Evolutionary conservation across 148 eudicot species (phyloP).

Genomic region (Drosera capensis): DNA sequence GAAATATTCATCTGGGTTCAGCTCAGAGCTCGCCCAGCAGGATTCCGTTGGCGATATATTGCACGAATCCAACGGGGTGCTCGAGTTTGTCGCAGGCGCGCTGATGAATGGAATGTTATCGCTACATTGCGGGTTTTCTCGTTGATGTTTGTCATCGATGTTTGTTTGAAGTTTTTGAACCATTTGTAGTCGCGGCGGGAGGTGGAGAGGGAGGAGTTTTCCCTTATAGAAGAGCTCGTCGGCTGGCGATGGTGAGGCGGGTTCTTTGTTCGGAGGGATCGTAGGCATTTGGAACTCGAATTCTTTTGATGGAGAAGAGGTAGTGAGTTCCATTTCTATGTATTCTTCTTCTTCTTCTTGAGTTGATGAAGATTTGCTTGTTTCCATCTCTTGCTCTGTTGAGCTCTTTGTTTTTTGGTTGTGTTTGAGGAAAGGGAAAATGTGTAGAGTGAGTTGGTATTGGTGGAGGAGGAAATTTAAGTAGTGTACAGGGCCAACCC

Average conservation of each 20-base stretch:
- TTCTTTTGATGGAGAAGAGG: slow-evolving; percentile 24
- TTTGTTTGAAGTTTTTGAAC: slow-evolving; percentile 28
- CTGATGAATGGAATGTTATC: slow-evolving; percentile 46
- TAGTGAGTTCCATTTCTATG: slow-evolving; percentile 66
- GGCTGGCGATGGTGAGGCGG: slow-evolving; percentile 47
- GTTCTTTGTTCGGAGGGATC: slow-evolving; percentile 17
- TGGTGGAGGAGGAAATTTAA: too few species aligned
- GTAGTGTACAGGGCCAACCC: too few species aligned
- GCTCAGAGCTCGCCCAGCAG: slow-evolving; percentile 42
- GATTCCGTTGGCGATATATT: slow-evolving; percentile 47
- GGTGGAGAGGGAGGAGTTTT: slow-evolving; percentile 67
- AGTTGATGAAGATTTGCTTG: too few species aligned
- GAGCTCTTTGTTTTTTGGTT: too few species aligned
- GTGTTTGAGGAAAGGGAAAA: too few species aligned
- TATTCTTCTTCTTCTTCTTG: slow-evolving; percentile 59
- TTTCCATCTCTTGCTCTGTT: too few species aligned
- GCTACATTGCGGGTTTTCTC: slow-evolving; percentile 13
- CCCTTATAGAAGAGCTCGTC: slow-evolving; percentile 83
- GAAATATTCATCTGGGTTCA: slow-evolving; percentile 40
- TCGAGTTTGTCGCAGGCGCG: slow-evolving; percentile 23
- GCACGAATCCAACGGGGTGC: slow-evolving; percentile 62
- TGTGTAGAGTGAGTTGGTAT: too few species aligned
- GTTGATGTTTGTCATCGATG: slow-evolving; percentile 5
- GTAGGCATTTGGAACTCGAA: slow-evolving; percentile 66
- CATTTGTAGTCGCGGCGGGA: slow-evolving; percentile 61